Base-by-base conservation (phyloP, 345 rosid species). In the Salix purpurea region DNA sequence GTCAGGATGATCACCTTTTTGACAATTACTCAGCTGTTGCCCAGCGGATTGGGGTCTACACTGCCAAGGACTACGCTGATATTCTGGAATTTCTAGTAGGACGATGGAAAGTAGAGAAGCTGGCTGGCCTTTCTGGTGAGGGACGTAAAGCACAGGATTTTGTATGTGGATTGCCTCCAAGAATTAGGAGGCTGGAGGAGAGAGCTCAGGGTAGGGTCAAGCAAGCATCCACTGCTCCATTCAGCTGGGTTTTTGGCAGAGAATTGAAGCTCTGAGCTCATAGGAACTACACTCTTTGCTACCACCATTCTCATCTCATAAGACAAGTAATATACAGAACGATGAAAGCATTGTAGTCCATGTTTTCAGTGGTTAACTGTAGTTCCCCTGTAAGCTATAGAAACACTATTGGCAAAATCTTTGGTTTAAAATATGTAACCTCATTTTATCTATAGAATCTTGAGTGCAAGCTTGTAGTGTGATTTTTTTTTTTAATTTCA, bases 81-180 rank as follows among this genome's bases (percentile, higher is more conserved):
- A 74, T 85, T 24, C 23, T 85, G 18, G 88, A 85, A 71, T 81
- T 78, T 67, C 67, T 85, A 40, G 81, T 83, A 7, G 75, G 58
- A 7, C 67, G 78, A 26, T 83, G 88, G 86, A 83, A 78, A 4
- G 80, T 82, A 14, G 73, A 80, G 71, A 46, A 78, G 14, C 34
- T 82, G 56, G 70, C 30, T 0, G 84, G 88, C 4, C 83, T 85
- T 40, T 78, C 86, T 3, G 76, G 72, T 5, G 78, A 78, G 4
- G 88, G 81, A 5, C 54, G 65, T 19, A 71, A 6, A 37, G 84
- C 86, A 0, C 86, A 81, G 54, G 86, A 85, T 21, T 85, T 48
- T 56, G 83, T 85, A 1, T 85, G 86, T 12, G 76, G 79, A 24
- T 76, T 85, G 40, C 71, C 84, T 23, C 61, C 65, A 6, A 81